Conservation (phyloP, 371 early-diverging fungal genomes). For the Rhizopus microsporus region DNA sequence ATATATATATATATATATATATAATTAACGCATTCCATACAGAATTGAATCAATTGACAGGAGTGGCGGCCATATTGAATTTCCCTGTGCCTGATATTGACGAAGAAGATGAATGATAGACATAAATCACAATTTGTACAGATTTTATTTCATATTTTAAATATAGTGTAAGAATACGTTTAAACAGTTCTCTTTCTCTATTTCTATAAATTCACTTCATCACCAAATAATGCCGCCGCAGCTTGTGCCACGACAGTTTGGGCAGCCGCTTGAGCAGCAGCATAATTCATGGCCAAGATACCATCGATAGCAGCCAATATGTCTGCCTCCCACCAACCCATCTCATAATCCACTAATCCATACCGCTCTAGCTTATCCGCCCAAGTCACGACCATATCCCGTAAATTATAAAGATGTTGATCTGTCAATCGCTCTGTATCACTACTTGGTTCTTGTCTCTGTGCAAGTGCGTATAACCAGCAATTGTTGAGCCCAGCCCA, state of each 20-base stretch:
- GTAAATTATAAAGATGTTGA: conserved; percentile 64
- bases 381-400: conserved; percentile 70
- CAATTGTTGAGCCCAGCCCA: conserved; percentile 82
- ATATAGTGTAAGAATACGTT: neutral
- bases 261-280: conserved; percentile 51
- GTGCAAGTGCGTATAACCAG: conserved; percentile 76
- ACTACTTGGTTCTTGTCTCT: conserved; percentile 56
- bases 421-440: conserved; percentile 60
- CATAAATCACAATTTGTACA: conserved; percentile 1
- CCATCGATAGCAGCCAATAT: conserved; percentile 74
- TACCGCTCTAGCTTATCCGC: conserved; percentile 73
- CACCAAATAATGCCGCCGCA: conserved; percentile 47
- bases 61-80: conserved; percentile 92
- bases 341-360: conserved; percentile 85
- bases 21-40: conserved; percentile 4
- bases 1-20: neutral
- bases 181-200: neutral
- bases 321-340: conserved; percentile 85
- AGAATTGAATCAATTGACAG: conserved; percentile 90
- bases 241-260: conserved; percentile 52
- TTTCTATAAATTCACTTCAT: conserved; percentile 35
- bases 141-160: neutral
- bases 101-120: conserved; percentile 51
- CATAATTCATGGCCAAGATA: conserved; percentile 52
- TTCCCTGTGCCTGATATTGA: conserved; percentile 78